Evolutionary conservation across 371 early-diverging fungal genomes (phyloP), one percentile per base, ranked within the genome.

Genomic region (Mucor lusitanicus): DNA sequence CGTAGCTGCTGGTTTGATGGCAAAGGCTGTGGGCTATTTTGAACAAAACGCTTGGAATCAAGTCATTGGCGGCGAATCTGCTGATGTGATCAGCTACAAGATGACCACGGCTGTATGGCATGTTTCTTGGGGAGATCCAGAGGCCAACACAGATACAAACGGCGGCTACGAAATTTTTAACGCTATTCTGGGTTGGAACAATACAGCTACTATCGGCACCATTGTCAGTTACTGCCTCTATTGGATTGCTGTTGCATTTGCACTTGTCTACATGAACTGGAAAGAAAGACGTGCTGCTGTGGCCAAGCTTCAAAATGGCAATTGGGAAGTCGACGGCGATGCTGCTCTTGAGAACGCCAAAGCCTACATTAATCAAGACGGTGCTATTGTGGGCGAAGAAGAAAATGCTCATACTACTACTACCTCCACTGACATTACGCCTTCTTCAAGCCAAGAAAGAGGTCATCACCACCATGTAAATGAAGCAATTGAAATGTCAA

Each of bases 121-220:
- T 33, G 78, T 78, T 6, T 70, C 74, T 35, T 78, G 76, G 78
- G 81, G 78, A 62, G 59, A 77, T 59, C 76, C 76, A 61, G 73
- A 76, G 59, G 9, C 57, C 2, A 68, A 70, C 21, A 59, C 50
- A 6, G 61, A 50, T 37, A 30, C 53, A 17, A 76, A 68, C 33
- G 81, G 81, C 59, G 81, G 81, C 21, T 80, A 71, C 72, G 78
- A 81, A 35, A 83, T 94, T 57, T 89, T 93, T 73, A 85, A 89
- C 68, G 84, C 92, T 17, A 73, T 94, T 28, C 73, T 93, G 44
- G 93, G 94, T 13, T 94, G 94, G 93, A 87, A 78, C 70, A 90
- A 89, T 72, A 74, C 83, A 25, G 95, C 93, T 15, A 91, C 92
- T 2, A 63, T 83, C 63, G 91, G 88, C 35, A 84, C 89, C 32